These are phyloP conservation scores for Candida taoyuanica DNA, from an alignment of 805 yeast genomes.

Conservation along the genomic window DNA sequence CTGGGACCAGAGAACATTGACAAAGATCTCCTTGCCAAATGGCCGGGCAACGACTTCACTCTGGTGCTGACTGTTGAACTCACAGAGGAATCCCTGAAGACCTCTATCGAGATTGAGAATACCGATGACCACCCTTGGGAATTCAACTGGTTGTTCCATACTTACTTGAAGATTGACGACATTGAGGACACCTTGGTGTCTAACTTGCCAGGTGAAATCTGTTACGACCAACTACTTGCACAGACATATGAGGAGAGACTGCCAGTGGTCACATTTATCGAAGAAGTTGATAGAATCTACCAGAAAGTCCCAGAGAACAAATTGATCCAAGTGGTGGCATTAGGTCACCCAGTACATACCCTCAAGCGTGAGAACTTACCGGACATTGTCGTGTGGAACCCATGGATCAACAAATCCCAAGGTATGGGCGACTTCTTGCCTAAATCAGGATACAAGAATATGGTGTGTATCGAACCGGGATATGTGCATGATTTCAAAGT, in stretches of 20 bases:
- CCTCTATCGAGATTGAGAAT: constrained; percentile 73
- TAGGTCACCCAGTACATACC: constrained; percentile 67
- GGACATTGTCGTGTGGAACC: constrained; percentile 93
- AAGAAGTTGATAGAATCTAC: constrained; percentile 85
- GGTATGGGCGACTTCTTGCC: constrained; percentile 90
- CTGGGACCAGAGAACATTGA: constrained; percentile 81
- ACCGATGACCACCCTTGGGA: constrained; percentile 60
- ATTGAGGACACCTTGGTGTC: constrained; percentile 73
- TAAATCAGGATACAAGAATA: constrained; percentile 71
- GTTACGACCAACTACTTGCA: constrained; percentile 71
- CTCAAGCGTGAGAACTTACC: constrained; percentile 58
- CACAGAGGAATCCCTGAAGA: constrained; percentile 51
- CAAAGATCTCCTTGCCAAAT: constrained; percentile 56
- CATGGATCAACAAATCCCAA: constrained; percentile 81
- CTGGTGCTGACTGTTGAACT: constrained; percentile 66
- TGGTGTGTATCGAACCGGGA: constrained; percentile 97
- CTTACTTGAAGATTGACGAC: constrained; percentile 73
- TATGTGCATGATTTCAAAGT: constrained; percentile 64
- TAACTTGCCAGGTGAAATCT: constrained; percentile 67
- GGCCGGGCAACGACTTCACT: constrained; percentile 65
- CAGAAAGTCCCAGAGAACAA: constrained; percentile 51
- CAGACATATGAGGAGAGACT: constrained; percentile 62
- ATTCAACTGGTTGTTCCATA: constrained; percentile 94
- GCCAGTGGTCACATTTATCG: constrained; percentile 63
- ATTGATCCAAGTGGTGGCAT: constrained; percentile 60